A percentile compares a stretch with the other conserved stretches of the same genome.
Evolutionary conservation across 441 rosid genomes (phyloP).

Genomic region (Heliophila coronopifolia): DNA sequence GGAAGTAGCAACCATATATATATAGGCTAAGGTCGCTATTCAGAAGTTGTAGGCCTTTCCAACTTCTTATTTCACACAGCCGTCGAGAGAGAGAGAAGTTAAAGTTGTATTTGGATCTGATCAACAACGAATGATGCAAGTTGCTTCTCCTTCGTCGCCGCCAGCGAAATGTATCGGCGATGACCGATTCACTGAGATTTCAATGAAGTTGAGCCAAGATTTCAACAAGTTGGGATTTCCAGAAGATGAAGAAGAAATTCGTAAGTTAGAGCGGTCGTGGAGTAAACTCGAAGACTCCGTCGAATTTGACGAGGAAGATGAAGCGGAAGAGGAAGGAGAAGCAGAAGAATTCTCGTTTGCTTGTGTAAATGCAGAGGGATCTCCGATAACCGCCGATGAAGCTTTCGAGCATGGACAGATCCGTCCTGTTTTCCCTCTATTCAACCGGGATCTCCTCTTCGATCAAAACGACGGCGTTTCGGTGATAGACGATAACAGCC

Average conservation of each 20-base stretch:
- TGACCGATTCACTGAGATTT: slow-evolving; percentile 15
- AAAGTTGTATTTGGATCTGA: not conserved
- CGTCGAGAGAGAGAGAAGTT: slow-evolving; percentile 1
- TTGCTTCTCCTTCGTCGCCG: slow-evolving; percentile 12
- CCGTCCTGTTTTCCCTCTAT: slow-evolving; percentile 66
- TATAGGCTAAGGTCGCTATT: not conserved
- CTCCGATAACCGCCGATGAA: slow-evolving; percentile 66
- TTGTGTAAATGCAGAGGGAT: slow-evolving; percentile 37
- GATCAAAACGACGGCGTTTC: slow-evolving; percentile 1
- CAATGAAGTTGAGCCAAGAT: slow-evolving; percentile 27
- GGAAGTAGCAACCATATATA: slow-evolving; percentile 19
- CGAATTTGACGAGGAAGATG: not conserved
- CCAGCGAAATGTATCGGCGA: slow-evolving; percentile 20
- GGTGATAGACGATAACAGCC: slow-evolving; percentile 1
- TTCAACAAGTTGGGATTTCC: slow-evolving; percentile 24
- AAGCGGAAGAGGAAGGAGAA: slow-evolving; percentile 23
- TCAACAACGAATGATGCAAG: slow-evolving; percentile 22
- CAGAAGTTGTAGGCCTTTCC: not conserved
- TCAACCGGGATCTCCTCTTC: slow-evolving; percentile 44
- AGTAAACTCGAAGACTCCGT: slow-evolving; percentile 26
- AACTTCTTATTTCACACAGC: slow-evolving; percentile 11
- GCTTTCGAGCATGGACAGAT: slow-evolving; percentile 66
- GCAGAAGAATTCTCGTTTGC: slow-evolving; percentile 70
- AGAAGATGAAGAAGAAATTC: not conserved
- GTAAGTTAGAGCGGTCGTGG: slow-evolving; percentile 15